Evolutionary conservation across 1,284 basidiomycete genomes (phyloP), one percentile per base, ranked within the genome.

Genomic region (Ceratobasidium theobromae): DNA sequence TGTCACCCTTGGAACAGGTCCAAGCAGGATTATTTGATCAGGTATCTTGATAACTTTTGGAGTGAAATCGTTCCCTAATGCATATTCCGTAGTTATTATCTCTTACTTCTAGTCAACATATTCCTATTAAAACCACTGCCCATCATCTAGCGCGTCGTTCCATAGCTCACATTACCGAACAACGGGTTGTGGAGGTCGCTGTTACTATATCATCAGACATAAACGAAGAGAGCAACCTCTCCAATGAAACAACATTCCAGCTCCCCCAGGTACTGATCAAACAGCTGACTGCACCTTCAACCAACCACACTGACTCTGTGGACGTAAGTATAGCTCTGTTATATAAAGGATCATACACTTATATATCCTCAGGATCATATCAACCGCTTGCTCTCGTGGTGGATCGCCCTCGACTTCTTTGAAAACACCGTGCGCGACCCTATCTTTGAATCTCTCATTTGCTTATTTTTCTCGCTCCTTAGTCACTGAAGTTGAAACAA

Each of bases 351-450:
- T 72, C 0, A 80, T 9, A 78, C 82, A 23, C 72, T 75, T 35
- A 69, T 69, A 46, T 76, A 95, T 6, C 91, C 94, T 0, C 9
- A 68, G 0, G 86, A 91, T 71, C 78, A 96, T 11, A 71, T 95
- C 18, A 77, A 78, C 2, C 79, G 93, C n/a, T 72, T 92, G n/a
- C 80, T 98, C 3, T 84, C 84, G 6, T 99, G 96, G 96, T 91
- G 98, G 84, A 79, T 93, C 3, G 74, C 89, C 0, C 89, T 98
- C 70, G 91, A 96, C 73, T 82, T 93, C 67, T 98, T 99, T 76
- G 80, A 82, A 33, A 85, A 91, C 74, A 89, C 93, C 8, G 93
- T 95, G 73, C 71, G 89, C 73, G 1, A 43, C 5, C 16, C 79
- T 30, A 8, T 32, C 33, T 46, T 25, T 49, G 11, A 16, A 33